Evolutionary conservation across 305 asterid genomes (phyloP).

Genomic region (Plantago coronopus): DNA sequence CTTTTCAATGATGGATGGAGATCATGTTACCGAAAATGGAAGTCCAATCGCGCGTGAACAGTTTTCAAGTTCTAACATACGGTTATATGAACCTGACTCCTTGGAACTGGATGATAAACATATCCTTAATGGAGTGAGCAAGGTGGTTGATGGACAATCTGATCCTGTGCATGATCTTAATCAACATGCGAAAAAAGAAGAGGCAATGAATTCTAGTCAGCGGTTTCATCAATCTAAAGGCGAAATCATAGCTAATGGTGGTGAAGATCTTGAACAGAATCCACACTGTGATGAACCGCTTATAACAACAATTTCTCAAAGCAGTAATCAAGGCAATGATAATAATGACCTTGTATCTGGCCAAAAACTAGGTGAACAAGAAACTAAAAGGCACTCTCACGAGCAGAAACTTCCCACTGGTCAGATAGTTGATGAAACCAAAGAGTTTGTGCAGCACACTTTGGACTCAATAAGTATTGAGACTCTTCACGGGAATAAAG

Average conservation of each 20-base stretch:
- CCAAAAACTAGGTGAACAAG: slow-evolving; percentile 19
- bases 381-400: slow-evolving; percentile 11
- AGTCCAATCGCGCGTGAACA: slow-evolving; percentile 31
- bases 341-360: slow-evolving; percentile 19
- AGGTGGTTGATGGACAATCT: slow-evolving; percentile 21
- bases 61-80: slow-evolving; percentile 24
- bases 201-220: slow-evolving; percentile 15
- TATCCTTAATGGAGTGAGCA: slow-evolving; percentile 19
- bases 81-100: slow-evolving; percentile 28
- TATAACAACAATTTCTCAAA: slow-evolving; percentile 16
- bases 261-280: slow-evolving; percentile 23
- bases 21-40: slow-evolving; percentile 24
- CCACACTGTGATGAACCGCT: slow-evolving; percentile 25
- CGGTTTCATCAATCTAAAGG: slow-evolving; percentile 19
- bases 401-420: slow-evolving; percentile 23
- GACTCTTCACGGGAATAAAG: slow-evolving; percentile 24
- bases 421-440: slow-evolving; percentile 22
- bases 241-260: slow-evolving; percentile 28
- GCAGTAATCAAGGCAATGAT: slow-evolving; percentile 24
- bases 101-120: slow-evolving; percentile 27
- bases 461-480: slow-evolving; percentile 26
- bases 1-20: slow-evolving; percentile 29
- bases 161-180: slow-evolving; percentile 21
- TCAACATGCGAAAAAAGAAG: slow-evolving; percentile 25
- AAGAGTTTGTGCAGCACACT: slow-evolving; percentile 27